Evolutionary conservation across 2,329 filamentous ascomycete genomes (phyloP).

Genomic region (Lachnellula suecica): DNA sequence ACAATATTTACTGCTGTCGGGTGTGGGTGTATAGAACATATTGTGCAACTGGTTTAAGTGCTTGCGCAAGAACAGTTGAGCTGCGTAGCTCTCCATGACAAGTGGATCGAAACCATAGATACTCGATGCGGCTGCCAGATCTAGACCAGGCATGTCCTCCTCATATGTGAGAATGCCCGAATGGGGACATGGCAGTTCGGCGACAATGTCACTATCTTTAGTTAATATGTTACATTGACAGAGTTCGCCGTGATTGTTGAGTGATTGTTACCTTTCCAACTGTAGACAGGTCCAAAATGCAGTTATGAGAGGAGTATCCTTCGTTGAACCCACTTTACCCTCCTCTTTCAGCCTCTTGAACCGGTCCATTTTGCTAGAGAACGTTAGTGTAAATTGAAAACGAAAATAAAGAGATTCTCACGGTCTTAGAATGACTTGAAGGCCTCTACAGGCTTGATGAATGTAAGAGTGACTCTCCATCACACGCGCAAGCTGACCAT

Average conservation of each 20-base stretch:
- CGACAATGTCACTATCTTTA: constrained; percentile 74
- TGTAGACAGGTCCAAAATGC: constrained; percentile 95
- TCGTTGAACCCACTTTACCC: constrained; percentile 15
- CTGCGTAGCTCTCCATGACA: constrained; percentile 59
- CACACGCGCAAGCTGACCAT: constrained; percentile 82
- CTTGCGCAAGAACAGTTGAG: constrained; percentile 64
- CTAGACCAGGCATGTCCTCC: constrained; percentile 66
- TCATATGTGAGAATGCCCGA: constrained; percentile 62
- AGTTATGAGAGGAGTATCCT: constrained; percentile 66
- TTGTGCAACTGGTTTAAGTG: constrained; percentile 62
- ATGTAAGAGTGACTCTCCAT: constrained; percentile 77
- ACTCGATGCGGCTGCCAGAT: constrained; percentile 45
- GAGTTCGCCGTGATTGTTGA: not conserved
- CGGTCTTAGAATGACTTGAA: constrained; percentile 75
- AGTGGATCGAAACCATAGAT: constrained; percentile 44
- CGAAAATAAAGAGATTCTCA: constrained; percentile 8
- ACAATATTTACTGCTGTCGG: too few relatives aligned
- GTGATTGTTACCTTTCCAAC: constrained; percentile 68
- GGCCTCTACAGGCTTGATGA: constrained; percentile 52
- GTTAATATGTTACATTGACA: too few relatives aligned
- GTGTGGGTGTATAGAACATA: constrained; percentile 33
- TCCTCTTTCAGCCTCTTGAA: constrained; percentile 39
- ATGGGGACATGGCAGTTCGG: constrained; percentile 70
- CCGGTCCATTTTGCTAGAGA: constrained; percentile 32
- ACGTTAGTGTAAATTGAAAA: constrained; percentile 4